Evolutionary conservation across 2,329 filamentous ascomycete species (phyloP), one percentile per base, ranked within the genome.

Genomic region (Hypomyces rosellus): DNA sequence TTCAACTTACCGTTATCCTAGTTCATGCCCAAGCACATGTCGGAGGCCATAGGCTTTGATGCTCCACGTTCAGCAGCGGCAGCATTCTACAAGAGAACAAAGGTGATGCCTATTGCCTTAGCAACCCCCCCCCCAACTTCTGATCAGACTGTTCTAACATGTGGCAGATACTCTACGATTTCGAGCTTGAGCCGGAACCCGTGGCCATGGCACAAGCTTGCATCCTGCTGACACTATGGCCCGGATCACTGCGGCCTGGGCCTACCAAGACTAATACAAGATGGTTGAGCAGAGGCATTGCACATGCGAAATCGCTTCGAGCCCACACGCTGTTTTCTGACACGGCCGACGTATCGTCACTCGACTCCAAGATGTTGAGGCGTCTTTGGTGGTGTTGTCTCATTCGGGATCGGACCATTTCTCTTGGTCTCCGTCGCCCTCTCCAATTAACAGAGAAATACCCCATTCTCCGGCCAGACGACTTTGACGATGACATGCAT

Each of bases 381-480:
- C 65, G 76, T 1, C 61, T 79, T 4, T 78, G 75, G 75, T 78
- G 76, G 75, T 75, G 74, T 51, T 77, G 75, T 50, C 65, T 78
- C 34, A 63, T 78, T 11, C 70, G 76, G 15, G 75, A 79, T 57
- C 68, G 74, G 37, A 71, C 75, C 39, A 56, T 79, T 37, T 66
- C 70, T 4, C 65, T 79, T 8, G 72, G 73, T 4, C 64, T 77
- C 42, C 70, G 75, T 12, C 68, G 74, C 13, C 68, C 68, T 44
- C 65, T 75, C 14, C 74, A 77, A 51, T 69, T 78, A 48, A 72
- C 72, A 1, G 48, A 46, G 11, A 46, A 50, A 30, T 50, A 50
- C 20, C 48, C 48, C 20, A 20, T 25, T 30, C 34, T 50, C 11
- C 22, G 25, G 2, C 65, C 69, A 1, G 62, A 65, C 1, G 69